Conservation (phyloP, 1,284 basidiomycete genomes). For the Leccinum solheimii region DNA sequence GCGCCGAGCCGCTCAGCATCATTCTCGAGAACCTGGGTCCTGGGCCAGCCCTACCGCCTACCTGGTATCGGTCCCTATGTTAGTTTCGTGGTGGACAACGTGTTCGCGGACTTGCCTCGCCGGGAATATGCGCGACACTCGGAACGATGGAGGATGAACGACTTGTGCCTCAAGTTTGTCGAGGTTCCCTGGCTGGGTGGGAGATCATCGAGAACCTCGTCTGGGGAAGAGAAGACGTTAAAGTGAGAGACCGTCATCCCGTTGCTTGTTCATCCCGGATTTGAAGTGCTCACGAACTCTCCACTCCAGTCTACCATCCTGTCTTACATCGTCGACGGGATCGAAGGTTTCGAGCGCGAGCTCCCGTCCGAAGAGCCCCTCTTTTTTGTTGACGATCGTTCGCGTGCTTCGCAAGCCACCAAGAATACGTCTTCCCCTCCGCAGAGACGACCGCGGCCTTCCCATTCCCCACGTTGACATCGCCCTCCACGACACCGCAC, state of each 20-base stretch:
- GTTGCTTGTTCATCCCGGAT: constrained; percentile 81
- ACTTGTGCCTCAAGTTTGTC: constrained; percentile 82
- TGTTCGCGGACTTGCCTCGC: constrained; percentile 69
- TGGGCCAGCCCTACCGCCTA: constrained; percentile 74
- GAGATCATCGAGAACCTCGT: constrained; percentile 70
- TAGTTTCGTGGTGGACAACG: constrained; percentile 86
- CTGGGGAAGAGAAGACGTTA: constrained; percentile 49
- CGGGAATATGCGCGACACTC: constrained; percentile 75
- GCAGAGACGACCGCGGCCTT: constrained; percentile 51
- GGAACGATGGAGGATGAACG: constrained; percentile 88
- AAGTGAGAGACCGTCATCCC: constrained; percentile 55
- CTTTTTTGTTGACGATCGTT: constrained; percentile 47
- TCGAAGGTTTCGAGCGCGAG: background rate
- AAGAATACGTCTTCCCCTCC: constrained; percentile 46
- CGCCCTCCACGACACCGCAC: constrained; percentile 69
- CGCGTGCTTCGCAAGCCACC: constrained; percentile 42
- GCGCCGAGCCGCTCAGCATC: constrained; percentile 68
- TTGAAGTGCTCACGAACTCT: constrained; percentile 77
- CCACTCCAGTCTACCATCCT: constrained; percentile 72
- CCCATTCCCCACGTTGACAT: constrained; percentile 68
- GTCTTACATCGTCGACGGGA: constrained; percentile 39
- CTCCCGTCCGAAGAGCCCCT: constrained; percentile 52
- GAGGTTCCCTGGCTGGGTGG: constrained; percentile 82
- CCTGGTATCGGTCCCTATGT: constrained; percentile 80
- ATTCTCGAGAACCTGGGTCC: constrained; percentile 59